These are phyloP conservation scores for Colletotrichum tabaci DNA, from an alignment of 2,329 filamentous ascomycete genomes.

Conservation along the genomic window DNA sequence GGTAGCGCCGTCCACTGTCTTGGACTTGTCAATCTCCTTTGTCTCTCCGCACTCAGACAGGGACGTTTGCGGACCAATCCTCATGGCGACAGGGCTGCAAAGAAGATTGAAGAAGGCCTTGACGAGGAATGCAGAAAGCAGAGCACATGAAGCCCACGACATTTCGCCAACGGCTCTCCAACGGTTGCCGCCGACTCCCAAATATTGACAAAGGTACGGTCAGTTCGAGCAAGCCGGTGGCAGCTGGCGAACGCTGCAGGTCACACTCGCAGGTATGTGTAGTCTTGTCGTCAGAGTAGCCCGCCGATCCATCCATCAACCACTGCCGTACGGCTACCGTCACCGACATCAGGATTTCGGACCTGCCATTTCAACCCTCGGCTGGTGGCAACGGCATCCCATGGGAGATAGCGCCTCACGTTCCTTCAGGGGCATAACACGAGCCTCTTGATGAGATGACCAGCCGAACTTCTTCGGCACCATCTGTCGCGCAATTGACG, in stretches of 20 bases:
- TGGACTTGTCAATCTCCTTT: constrained; percentile 36
- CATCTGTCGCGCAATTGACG: constrained; percentile 28
- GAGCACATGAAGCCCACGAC: constrained; percentile 27
- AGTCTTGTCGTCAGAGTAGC: not conserved
- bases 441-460: constrained; percentile 38
- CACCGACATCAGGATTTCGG: constrained; percentile 26
- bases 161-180: constrained; percentile 22
- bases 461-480: constrained; percentile 30
- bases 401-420: constrained; percentile 20
- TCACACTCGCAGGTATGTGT: not conserved
- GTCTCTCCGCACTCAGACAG: constrained; percentile 32
- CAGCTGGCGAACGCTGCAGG: constrained; percentile 8
- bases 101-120: constrained; percentile 14
- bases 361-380: constrained; percentile 32
- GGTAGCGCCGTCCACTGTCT: constrained; percentile 31
- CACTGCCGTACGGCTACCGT: not conserved
- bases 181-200: constrained; percentile 6
- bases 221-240: constrained; percentile 1
- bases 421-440: constrained; percentile 33
- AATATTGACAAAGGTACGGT: not conserved
- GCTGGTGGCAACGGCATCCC: constrained; percentile 30
- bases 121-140: constrained; percentile 23
- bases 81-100: constrained; percentile 5
- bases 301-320: constrained; percentile 22
- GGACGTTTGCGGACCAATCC: constrained; percentile 23